Base-by-base conservation (phyloP, 2,329 filamentous ascomycete genomes). In the Tolypocladium tundrense region DNA sequence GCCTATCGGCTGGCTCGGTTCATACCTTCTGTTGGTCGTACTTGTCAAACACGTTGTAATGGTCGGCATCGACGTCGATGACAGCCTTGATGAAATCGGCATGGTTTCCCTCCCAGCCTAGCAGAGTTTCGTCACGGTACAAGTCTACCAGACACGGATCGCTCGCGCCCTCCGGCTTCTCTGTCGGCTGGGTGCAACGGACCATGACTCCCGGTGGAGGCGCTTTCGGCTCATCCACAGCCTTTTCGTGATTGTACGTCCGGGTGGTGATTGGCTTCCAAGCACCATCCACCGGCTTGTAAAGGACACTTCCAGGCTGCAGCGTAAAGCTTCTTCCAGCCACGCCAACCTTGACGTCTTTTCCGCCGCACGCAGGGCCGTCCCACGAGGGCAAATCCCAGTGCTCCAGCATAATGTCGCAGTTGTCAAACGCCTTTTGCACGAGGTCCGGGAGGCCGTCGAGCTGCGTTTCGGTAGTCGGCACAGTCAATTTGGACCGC, bases 361-460 rank as follows among this genome's bases (percentile, higher is more conserved):
- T 60, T 51, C 60, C 62, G 3, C 41, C 53, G 21, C 57, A 53
- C 4, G 61, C 56, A 16, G 63, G 61, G 13, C 56, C 63, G 24
- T 62, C 60, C 65, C 66, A 70, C 21, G 52, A 57, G 21, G 67
- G 68, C 7, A 67, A 60, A 24, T 67, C 62, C 68, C 68, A 70
- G 40, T 62, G 16, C 41, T 68, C 61, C 19, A 71, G 61, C 65
- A 70, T 70, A 40, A 61, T 57, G 31, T 68, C 63, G 63, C 67
- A 69, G 56, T 69, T 67, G 33, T 66, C 65, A 24, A 70, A 67
- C n/a, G 64, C 63, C 53, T 66, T 66, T 40, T 62, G 62, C 55
- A 71, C 64, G 9, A 63, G 62, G 4, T 64, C 60, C 4, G 68
- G 68, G 11, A 70, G 42, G 27, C 59, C 59, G 35, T 42, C 56